Evolutionary conservation across 805 yeast species (phyloP), one percentile per base, ranked within the genome.

Genomic region (Kodamaea hsintzibuensis): DNA sequence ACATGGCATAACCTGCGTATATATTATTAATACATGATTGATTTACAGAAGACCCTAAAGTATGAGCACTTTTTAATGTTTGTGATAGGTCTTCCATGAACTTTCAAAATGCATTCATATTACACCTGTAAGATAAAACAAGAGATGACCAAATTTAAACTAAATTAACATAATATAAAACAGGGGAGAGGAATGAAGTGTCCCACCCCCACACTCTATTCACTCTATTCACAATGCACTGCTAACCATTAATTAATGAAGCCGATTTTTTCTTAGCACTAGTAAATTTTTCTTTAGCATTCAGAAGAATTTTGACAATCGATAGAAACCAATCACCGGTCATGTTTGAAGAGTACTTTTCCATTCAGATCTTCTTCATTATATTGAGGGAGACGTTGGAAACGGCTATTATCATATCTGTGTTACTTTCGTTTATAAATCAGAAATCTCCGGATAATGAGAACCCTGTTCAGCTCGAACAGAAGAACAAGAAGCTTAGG

Each of bases 401-500:
- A 50, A 65, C 68, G n/a, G 69, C 70, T 16, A 66, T 66, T 52
- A 66, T 66, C 58, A 62, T 66, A 37, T 65, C 69, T 18, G 70
- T 66, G 19, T 63, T 66, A 22, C 63, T 66, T 25, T 62, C 68
- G 18, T 66, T 66, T 58, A 64, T 66, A 56, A 66, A 66, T 51
- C 66, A 66, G 51, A 39, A 62, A 19, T 42, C 53, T 5, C 38
- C 57, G 7, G 38, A 19, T 3, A 10, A 19, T n/a, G 43, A 18
- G 7, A 40, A 48, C 18, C 33, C 49, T 7, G 53, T 27, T 18
- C 49, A 46, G 14, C 22, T 19, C 7, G 27, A 18, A 8, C 17
- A 19, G 14, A 42, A 48, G 7, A 57, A 55, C 43, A 49, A 45
- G 13, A 54, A 56, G 33, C 72, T 89, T 49, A 80, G 80, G 53